Conservation (phyloP, 1,284 basidiomycete genomes). For the Tranzscheliella williamsii region DNA sequence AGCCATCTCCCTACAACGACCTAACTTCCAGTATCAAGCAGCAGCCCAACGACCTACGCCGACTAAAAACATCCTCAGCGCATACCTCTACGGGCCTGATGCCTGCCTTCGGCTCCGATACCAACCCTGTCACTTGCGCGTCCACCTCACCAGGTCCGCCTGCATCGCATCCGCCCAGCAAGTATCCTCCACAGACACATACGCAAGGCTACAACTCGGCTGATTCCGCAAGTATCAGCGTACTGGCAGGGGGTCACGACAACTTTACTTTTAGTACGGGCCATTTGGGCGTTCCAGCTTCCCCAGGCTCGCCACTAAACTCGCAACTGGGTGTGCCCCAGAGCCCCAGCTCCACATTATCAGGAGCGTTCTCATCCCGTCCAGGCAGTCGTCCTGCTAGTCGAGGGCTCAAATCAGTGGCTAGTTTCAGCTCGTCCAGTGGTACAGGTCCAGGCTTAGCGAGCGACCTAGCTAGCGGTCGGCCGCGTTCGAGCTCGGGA, state of each 20-base stretch:
- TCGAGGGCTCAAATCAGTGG: conserved; percentile 40
- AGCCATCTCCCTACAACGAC: conserved; percentile 13
- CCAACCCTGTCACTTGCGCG: not conserved
- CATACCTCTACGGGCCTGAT: conserved; percentile 15
- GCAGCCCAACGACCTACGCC: no score
- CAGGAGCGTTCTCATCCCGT: conserved; percentile 38
- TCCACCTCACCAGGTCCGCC: no score
- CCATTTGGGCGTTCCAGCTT: conserved; percentile 22
- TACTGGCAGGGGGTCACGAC: conserved; percentile 11
- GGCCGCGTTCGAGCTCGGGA: conserved; percentile 29
- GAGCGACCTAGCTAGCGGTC: conserved; percentile 7
- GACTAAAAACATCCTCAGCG: no score
- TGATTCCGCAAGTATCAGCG: no score
- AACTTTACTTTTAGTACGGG: no score
- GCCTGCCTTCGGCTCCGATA: conserved; percentile 35
- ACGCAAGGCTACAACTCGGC: no score
- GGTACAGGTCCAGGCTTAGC: conserved; percentile 16
- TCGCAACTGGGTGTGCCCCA: conserved; percentile 21
- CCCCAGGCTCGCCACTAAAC: conserved; percentile 22
- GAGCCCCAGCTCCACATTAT: conserved; percentile 40
- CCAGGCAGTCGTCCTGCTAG: conserved; percentile 38
- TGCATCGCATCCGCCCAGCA: not conserved
- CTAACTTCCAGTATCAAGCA: no score
- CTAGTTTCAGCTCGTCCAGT: conserved; percentile 38
- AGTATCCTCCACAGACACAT: no score